Base-by-base conservation (phyloP, 148 eudicot genomes). In the Heliosperma pusillum region DNA sequence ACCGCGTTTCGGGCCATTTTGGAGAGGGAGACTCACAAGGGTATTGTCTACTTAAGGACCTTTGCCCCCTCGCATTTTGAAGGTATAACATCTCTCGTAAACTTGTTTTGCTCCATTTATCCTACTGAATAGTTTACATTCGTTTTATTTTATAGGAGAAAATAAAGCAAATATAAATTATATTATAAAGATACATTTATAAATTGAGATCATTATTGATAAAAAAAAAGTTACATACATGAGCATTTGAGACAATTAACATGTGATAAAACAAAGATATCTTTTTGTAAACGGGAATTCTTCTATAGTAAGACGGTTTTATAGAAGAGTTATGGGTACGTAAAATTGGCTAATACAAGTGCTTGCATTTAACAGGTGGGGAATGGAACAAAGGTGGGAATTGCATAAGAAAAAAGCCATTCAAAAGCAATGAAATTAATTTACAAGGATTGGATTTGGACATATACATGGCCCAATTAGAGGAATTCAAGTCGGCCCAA, bases 11-110 rank as follows among this genome's bases (percentile, higher is more conserved):
- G 62, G n/a, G 87, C 97, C n/a, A 81, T 91, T 45, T 82, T 84
- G 64, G 80, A 70, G 13, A 61, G 85, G 20, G 64, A 78, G 50
- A 81, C 73, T 11, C 85, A 77, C 74, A 85, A 84, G 73, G 91
- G 90, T 1, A 66, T 88, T 1, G 80, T 82, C 0, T 82, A 83
- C 61, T 70, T 90, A 0, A 78, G 91, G 76, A 88, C 91, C 10
- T 90, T 77, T 77, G 87, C 90, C 5, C 91, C 95, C 5, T 83
- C 89, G 24, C 95, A 90, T 72, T 90, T 88, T 68, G 95, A 90
- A 78, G 82, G 55, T 50, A 50, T 10, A 15, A 7, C 55, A 0
- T 50, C 55, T 50, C 11, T 11, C 11, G 53, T 47, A 47, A 47
- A 47, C 10, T 3, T 11, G 53, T 47, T 47, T 47, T n/a, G n/a